A percentile compares a stretch with the other conserved stretches of the same genome.
Evolutionary conservation across 305 asterid genomes (phyloP).

Genomic region (Fraxinus albicans): DNA sequence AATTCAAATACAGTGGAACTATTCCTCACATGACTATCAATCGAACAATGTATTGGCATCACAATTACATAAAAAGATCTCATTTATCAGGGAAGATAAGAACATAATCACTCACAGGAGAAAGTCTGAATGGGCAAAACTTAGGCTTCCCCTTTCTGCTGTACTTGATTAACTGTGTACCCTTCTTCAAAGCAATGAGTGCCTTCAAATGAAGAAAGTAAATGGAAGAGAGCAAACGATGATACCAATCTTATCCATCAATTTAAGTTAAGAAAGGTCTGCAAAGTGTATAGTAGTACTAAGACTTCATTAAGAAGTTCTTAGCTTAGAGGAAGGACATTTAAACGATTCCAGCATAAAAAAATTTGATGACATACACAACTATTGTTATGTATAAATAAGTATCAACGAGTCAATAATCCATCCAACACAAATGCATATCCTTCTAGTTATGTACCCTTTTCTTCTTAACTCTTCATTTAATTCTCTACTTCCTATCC

Average conservation of each 20-base stretch:
- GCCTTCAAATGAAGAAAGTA: conserved; percentile 46
- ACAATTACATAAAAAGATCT: not conserved
- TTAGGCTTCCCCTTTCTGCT: conserved; percentile 95
- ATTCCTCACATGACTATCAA: not conserved
- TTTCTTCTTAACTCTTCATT: not conserved
- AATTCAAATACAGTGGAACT: not conserved
- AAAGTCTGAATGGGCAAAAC: conserved; percentile 84
- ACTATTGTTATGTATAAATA: not conserved
- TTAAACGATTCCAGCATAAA: not conserved
- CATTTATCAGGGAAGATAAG: not conserved
- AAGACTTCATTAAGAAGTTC: not conserved
- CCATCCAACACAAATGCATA: not conserved
- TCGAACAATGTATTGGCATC: not conserved
- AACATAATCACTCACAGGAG: conserved; percentile 56
- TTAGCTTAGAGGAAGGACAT: not conserved
- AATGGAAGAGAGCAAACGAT: conserved; percentile 17
- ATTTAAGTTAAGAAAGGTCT: not conserved
- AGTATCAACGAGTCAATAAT: not conserved
- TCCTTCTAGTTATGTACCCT: not conserved
- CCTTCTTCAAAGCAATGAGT: conserved; percentile 80
- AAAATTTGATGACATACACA: not conserved
- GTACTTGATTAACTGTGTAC: conserved; percentile 87
- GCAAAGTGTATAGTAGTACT: not conserved
- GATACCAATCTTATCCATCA: not conserved
- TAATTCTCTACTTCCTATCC: not conserved